Conservation (phyloP, 345 rosid species). For the Hibiscus mutabilis region DNA sequence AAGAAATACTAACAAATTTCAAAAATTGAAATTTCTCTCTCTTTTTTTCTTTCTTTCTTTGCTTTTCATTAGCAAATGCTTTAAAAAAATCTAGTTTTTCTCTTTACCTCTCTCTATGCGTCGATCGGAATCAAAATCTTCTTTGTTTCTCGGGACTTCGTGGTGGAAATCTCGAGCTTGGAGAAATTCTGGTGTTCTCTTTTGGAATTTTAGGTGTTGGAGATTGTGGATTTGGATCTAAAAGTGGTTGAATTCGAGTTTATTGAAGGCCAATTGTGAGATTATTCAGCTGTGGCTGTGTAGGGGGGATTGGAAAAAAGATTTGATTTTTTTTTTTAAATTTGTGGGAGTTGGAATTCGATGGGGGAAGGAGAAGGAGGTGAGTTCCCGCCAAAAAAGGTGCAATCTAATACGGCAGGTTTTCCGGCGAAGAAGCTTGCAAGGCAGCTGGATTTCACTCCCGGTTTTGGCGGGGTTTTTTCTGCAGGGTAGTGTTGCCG, state of each 20-base stretch:
- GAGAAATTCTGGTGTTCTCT: slow-evolving; percentile 20
- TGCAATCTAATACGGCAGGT: slow-evolving; percentile 32
- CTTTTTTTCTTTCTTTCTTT: neutral
- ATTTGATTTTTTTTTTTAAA: slow-evolving; percentile 5
- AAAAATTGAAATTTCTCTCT: no score
- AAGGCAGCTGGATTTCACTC: slow-evolving; percentile 92
- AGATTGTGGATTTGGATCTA: slow-evolving; percentile 41
- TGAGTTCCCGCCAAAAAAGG: slow-evolving; percentile 67
- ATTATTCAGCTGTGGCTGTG: slow-evolving; percentile 12
- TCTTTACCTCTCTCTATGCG: slow-evolving; percentile 13
- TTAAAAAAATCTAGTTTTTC: slow-evolving; percentile 12
- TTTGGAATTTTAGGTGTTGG: slow-evolving; percentile 25
- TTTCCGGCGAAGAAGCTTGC: slow-evolving; percentile 70
- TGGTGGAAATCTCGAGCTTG: slow-evolving; percentile 34
- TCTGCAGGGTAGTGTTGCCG: slow-evolving; percentile 36
- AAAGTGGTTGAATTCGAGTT: slow-evolving; percentile 27
- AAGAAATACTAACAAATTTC: slow-evolving; percentile 15
- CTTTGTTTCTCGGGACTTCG: neutral
- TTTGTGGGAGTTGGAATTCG: slow-evolving; percentile 26
- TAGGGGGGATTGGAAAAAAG: slow-evolving; percentile 7
- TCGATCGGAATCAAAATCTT: slow-evolving; percentile 29
- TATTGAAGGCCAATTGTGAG: slow-evolving; percentile 20
- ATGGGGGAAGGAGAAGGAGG: slow-evolving; percentile 74
- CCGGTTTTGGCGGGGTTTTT: slow-evolving; percentile 25
- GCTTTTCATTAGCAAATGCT: neutral